A percentile compares a stretch with the other conserved stretches of the same genome.
phyloP scores from a whole-genome alignment of 2,329 filamentous ascomycete species.

The Sarocladium kiliense region DNA sequence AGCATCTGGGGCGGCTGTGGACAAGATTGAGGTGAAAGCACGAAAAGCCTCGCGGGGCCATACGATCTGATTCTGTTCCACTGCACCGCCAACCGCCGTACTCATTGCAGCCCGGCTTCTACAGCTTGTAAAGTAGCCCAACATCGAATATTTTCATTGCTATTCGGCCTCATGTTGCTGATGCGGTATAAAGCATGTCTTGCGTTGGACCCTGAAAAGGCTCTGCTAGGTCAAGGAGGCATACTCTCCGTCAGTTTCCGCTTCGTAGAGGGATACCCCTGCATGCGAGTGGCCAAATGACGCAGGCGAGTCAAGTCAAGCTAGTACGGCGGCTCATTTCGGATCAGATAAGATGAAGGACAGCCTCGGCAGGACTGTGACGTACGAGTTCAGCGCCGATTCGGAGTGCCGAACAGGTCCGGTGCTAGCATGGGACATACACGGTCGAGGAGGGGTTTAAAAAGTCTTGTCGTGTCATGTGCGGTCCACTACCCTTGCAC shows the following conservation, averaged over 20 bases:
- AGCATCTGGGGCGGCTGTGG: too few relatives aligned
- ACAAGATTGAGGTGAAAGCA: too few relatives aligned
- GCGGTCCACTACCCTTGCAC: background rate
- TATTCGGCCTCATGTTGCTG: too few relatives aligned
- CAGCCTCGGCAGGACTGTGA: conserved; percentile 4
- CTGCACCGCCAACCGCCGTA: too few relatives aligned
- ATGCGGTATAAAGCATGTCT: too few relatives aligned
- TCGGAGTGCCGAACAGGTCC: background rate
- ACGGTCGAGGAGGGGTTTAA: background rate
- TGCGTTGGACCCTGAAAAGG: background rate
- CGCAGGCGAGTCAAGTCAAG: conserved; percentile 1
- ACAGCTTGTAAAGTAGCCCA: too few relatives aligned
- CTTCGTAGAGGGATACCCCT: background rate
- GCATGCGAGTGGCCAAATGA: conserved; percentile 1
- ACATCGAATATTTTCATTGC: too few relatives aligned
- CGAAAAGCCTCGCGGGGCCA: too few relatives aligned
- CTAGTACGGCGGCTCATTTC: background rate
- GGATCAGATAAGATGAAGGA: conserved; percentile 5
- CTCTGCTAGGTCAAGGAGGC: background rate
- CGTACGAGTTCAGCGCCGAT: background rate
- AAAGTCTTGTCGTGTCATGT: background rate
- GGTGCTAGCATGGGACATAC: background rate
- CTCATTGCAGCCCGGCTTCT: too few relatives aligned
- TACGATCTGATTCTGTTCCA: too few relatives aligned
- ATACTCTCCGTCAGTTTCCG: conserved; percentile 2